Evolutionary conservation across 345 rosid species (phyloP).

Genomic region (Psidium guajava): DNA sequence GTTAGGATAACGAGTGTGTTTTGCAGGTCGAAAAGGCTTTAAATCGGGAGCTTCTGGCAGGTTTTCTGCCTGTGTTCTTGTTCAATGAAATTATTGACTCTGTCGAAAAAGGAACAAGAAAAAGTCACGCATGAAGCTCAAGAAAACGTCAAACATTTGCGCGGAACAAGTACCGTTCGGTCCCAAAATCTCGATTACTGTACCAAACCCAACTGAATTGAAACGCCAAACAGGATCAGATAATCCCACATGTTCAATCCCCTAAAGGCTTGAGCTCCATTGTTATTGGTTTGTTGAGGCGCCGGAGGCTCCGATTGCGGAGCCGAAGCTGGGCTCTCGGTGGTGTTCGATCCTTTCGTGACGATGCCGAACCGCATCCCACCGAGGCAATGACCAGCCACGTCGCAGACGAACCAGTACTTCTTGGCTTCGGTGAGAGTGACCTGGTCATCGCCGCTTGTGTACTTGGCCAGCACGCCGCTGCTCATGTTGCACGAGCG

Average conservation of each 20-base stretch:
- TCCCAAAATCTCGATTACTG: not conserved
- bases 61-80: not conserved
- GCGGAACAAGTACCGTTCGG: not conserved
- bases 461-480: constrained; percentile 31
- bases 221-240: not conserved
- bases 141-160: not conserved
- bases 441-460: constrained; percentile 34
- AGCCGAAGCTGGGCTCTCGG: not conserved
- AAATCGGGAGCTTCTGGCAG: not conserved
- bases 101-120: not conserved
- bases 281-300: not conserved
- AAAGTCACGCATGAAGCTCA: not conserved
- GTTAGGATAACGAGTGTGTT: not conserved
- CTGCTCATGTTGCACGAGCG: constrained; percentile 30
- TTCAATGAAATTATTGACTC: not conserved
- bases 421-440: constrained; percentile 19
- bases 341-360: not conserved
- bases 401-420: constrained; percentile 41
- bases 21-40: not conserved
- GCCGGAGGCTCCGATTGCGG: constrained; percentile 1
- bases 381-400: constrained; percentile 44
- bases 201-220: not conserved
- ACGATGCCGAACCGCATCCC: constrained; percentile 42
- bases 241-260: not conserved
- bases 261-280: not conserved